Base-by-base conservation (phyloP, 805 yeast species). In the Wickerhamomyces sydowiorum region DNA sequence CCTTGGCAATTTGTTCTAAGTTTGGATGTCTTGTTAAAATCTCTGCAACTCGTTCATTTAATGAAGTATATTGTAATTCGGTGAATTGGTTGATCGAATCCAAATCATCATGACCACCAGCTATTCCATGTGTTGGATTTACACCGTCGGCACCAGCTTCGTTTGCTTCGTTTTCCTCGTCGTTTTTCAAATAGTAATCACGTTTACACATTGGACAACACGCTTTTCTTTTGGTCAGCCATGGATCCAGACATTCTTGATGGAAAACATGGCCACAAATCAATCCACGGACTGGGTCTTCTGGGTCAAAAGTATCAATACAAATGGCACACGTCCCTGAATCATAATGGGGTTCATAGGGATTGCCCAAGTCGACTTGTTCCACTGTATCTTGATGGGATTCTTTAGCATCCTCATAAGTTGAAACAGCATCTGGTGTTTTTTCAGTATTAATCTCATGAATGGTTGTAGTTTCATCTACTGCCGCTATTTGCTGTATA, bases 241-340 rank as follows among this genome's bases (percentile, higher is more conserved):
- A 86, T 2, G 90, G 90, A 48, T 82, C 88, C 40, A 87, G 72
- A 61, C 96, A 86, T 15, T 73, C 81, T 19, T 80, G 70, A 55
- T 86, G 96, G 71, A 80, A 86, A 2, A 82, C 88, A 61, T 86
- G 96, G 3, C 89, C 88, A 64, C 96, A 86, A 10, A 84, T 67
- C 35, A 87, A 68, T 0, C 87, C 87, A 38, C 95, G 74, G 2
- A 86, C 87, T 1, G 60, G 56, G 40, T 83, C 87, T 13, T 72
- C 79, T 38, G 73, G 73, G 48, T 77, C 83, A 41, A 82, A 70
- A 5, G 66, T 59, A 32, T 86, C 95, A 28, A 86, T 68, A 60
- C 95, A 86, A 49, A 86, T 82, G 12, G 91, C 89, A 67, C 95
- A 86, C 1, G 74, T 60, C 10, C 89, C 93, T 1, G 85, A 78